These are phyloP conservation scores for Aspergillus haitiensis DNA, from an alignment of 495 filamentous ascomycete genomes.

Conservation along the genomic window DNA sequence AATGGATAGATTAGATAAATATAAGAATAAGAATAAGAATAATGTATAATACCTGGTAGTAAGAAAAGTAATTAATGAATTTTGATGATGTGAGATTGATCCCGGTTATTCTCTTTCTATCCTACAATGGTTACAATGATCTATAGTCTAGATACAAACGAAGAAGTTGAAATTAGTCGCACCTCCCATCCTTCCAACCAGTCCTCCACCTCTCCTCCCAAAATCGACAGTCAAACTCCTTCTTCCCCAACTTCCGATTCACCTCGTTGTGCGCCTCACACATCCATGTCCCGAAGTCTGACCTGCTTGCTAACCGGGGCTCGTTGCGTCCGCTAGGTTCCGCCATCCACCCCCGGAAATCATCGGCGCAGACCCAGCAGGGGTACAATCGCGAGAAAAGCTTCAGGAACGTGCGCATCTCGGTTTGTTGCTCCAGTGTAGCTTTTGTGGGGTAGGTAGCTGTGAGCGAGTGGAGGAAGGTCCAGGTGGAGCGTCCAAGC, in stretches of 20 bases:
- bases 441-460: conserved; percentile 78
- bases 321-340: conserved; percentile 59
- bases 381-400: conserved; percentile 85
- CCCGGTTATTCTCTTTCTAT: too few relatives aligned
- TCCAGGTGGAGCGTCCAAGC: conserved; percentile 88
- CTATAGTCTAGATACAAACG: neutral
- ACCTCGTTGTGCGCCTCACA: conserved; percentile 98
- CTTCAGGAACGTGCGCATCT: conserved; percentile 75
- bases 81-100: conserved; percentile 3
- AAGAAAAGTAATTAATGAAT: too few relatives aligned
- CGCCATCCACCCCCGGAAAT: conserved; percentile 81
- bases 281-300: conserved; percentile 88
- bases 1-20: too few relatives aligned
- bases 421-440: conserved; percentile 61
- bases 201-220: conserved; percentile 96
- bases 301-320: conserved; percentile 63
- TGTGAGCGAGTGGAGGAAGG: conserved; percentile 84
- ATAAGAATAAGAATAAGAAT: too few relatives aligned
- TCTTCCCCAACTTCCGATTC: conserved; percentile 90
- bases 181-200: conserved; percentile 85
- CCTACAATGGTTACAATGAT: too few relatives aligned
- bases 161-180: conserved; percentile 36
- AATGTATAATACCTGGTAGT: too few relatives aligned
- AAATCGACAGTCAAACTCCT: conserved; percentile 81
- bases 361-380: conserved; percentile 92